Conservation (phyloP, 805 yeast genomes). For the Lipomyces lipofer region DNA sequence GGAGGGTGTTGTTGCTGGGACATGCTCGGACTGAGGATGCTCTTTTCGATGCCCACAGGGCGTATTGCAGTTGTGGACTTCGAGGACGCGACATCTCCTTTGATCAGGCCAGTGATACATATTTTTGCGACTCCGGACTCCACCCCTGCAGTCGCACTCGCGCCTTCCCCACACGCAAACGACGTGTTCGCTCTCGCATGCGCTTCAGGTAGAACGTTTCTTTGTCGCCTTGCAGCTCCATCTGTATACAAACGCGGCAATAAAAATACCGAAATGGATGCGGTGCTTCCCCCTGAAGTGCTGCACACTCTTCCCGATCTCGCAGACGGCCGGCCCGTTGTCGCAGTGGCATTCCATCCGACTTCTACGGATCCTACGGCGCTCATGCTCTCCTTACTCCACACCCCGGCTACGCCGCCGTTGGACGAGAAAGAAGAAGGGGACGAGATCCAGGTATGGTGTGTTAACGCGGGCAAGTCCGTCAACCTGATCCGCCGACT, state of each 20-base stretch:
- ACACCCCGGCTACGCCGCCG: not conserved
- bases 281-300: not conserved
- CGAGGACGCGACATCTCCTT: not conserved
- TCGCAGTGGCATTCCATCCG: conserved; percentile 25
- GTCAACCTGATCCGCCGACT: conserved; percentile 27
- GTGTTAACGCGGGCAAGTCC: conserved; percentile 21
- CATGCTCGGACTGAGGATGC: conserved; percentile 7
- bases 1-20: conserved; percentile 16
- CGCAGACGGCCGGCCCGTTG: conserved; percentile 10
- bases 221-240: conserved; percentile 9
- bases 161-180: conserved; percentile 22
- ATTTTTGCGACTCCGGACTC: conserved; percentile 7
- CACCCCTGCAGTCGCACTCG: conserved; percentile 10
- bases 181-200: conserved; percentile 25
- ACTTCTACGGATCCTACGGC: conserved; percentile 24
- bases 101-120: not conserved
- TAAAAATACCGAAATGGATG: not conserved
- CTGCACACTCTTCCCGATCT: conserved; percentile 17
- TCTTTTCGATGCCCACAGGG: not conserved
- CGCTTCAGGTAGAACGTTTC: conserved; percentile 18
- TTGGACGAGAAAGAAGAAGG: not conserved
- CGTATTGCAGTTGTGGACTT: conserved; percentile 5
- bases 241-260: too few species aligned
- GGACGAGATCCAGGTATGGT: conserved; percentile 28
- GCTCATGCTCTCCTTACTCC: conserved; percentile 23